Evolutionary conservation across 192 early-diverging fungal genomes (phyloP).

Genomic region (Backusella tarrabulga): DNA sequence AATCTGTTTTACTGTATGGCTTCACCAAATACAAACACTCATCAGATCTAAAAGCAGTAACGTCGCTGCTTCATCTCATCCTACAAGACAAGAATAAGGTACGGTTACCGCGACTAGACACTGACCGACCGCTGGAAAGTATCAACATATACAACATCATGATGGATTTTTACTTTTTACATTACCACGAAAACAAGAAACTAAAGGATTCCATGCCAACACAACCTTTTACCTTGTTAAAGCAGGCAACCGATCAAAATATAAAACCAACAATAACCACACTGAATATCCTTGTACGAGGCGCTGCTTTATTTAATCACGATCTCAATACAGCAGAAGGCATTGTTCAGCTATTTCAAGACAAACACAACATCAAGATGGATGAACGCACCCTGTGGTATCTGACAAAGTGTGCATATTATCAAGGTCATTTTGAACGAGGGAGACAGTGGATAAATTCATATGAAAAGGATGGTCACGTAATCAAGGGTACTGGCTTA

Average conservation of each 20-base stretch:
- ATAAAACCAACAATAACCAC: constrained; percentile 8
- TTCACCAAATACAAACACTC: constrained; percentile 13
- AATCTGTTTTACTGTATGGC: constrained; percentile 26
- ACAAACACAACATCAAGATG: neutral
- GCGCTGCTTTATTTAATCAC: constrained; percentile 21
- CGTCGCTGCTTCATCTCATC: constrained; percentile 10
- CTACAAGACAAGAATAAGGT: neutral
- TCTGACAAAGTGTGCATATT: constrained; percentile 13
- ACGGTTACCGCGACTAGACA: neutral
- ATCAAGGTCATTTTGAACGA: neutral
- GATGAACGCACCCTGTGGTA: constrained; percentile 31
- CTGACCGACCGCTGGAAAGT: neutral
- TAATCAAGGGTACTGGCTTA: constrained; percentile 18
- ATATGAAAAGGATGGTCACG: neutral
- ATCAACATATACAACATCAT: constrained; percentile 28
- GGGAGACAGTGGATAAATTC: constrained; percentile 12
- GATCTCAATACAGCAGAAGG: constrained; percentile 22
- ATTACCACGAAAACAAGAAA: constrained; percentile 10
- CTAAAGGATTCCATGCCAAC: neutral
- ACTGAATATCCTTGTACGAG: constrained; percentile 31
- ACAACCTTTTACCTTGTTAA: constrained; percentile 14
- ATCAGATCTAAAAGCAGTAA: neutral
- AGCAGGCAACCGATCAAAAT: constrained; percentile 1
- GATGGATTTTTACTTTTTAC: constrained; percentile 31
- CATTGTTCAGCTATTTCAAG: constrained; percentile 12